A percentile compares a stretch with the other conserved stretches of the same genome.
Evolutionary conservation across 2,329 filamentous ascomycete genomes (phyloP).

Genomic region (Aureobasidium sp.): DNA sequence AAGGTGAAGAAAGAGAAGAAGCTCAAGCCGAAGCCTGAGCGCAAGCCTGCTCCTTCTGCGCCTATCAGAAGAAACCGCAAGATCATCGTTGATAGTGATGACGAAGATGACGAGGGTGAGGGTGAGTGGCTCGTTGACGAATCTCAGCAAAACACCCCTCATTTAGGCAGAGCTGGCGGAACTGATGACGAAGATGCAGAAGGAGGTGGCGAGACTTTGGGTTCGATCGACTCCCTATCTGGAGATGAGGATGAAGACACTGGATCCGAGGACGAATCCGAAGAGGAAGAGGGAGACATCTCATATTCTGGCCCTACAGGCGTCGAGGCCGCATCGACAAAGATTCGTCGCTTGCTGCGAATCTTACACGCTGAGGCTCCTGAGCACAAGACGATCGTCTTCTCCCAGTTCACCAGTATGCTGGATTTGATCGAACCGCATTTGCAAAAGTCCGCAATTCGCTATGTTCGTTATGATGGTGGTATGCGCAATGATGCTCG

Average conservation of each 20-base stretch:
- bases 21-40: constrained; percentile 24
- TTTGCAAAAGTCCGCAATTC: constrained; percentile 64
- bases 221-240: constrained; percentile 60
- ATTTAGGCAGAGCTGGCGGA: constrained; percentile 66
- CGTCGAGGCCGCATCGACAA: constrained; percentile 56
- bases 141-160: constrained; percentile 48
- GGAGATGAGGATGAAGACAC: constrained; percentile 41
- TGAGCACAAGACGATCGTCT: constrained; percentile 95
- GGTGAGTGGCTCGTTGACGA: constrained; percentile 76
- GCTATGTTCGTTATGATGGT: constrained; percentile 86
- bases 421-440: constrained; percentile 93
- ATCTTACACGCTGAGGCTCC: constrained; percentile 72
- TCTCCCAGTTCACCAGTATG: constrained; percentile 98
- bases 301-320: constrained; percentile 24
- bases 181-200: constrained; percentile 84
- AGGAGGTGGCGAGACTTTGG: constrained; percentile 73
- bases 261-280: constrained; percentile 33
- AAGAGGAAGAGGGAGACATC: constrained; percentile 34
- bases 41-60: constrained; percentile 29
- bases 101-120: constrained; percentile 56
- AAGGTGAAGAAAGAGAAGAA: constrained; percentile 24
- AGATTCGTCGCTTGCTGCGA: constrained; percentile 77
- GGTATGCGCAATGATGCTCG: constrained; percentile 89
- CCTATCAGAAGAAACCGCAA: constrained; percentile 43
- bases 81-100: constrained; percentile 57